Base-by-base conservation (phyloP, 129 eudicot species). In the Centella asiatica region DNA sequence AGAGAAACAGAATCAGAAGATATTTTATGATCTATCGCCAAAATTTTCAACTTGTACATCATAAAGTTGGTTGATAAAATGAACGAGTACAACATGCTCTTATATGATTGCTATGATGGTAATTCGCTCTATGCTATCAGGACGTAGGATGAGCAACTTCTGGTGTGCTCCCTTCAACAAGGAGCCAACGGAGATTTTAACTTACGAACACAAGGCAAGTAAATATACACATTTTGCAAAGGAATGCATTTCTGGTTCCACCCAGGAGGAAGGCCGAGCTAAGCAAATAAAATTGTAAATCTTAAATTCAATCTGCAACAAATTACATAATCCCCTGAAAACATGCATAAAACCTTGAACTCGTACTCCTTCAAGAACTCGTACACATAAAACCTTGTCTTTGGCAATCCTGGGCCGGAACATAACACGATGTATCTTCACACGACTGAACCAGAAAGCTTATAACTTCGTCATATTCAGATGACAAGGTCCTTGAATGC, bases 401-500 rank as follows among this genome's bases (percentile, higher is more conserved):
- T 24, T 12, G 11, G 40, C 28, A 19, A 4, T 15, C 32, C 27
- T 7, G 18, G 17, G 32, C 51, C 10, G 26, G 57, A 64, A 64
- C 27, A 28, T 50, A 7, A 15, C 18, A 17, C 32, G 49, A 18
- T 36, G 4, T 23, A 17, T 36, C 65, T 23, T 60, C 19, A 19
- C 59, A 53, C 33, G 24, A 27, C 19, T 40, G 12, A 60, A 44
- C 37, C 23, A 36, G 65, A 14, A 60, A 37, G 46, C 18, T 7
- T 24, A 18, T 5, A 49, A 12, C 27, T 4, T 3, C 15, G n/a
- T n/a, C 27, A 34, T 27, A 11, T 12, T 77, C 79, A 83, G 48
- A 87, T 65, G 64, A 63, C 86, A n/a, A 87, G 85, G 58, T 79
- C 77, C 80, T 87, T 83, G 45, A 87, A 61, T 17, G 82, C 83